Percentiles rank a stretch among this genome's conserved stretches.
These are phyloP conservation scores for Tilletia walkeri DNA, from an alignment of 1,284 basidiomycete species.

Conservation along the genomic window DNA sequence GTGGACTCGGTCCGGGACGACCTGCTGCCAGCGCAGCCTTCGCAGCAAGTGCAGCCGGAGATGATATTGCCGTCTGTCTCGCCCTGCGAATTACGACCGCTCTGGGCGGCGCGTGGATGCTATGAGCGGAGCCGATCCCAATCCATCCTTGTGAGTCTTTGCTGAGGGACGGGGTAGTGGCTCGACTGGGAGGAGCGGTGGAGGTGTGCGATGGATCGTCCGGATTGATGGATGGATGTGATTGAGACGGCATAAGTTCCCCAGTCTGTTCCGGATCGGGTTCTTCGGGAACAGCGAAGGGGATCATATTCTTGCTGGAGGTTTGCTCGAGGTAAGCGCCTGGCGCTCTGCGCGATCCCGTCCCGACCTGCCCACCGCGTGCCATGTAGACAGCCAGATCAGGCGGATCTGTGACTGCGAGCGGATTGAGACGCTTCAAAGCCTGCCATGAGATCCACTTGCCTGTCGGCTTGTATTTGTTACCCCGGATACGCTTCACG, in stretches of 20 bases:
- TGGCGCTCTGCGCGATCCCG: constrained; percentile 17
- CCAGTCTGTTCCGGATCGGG: not conserved
- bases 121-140: not conserved
- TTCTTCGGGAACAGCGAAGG: constrained; percentile 8
- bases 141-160: constrained; percentile 15
- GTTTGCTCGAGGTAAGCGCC: constrained; percentile 12
- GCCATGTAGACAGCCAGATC: constrained; percentile 25
- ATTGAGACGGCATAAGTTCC: not conserved
- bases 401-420: constrained; percentile 32
- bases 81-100: not conserved
- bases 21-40: not conserved
- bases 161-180: not conserved
- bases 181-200: not conserved
- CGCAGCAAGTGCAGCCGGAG: constrained; percentile 1
- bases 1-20: constrained; percentile 6
- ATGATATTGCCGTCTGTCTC: not conserved
- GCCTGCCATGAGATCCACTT: constrained; percentile 37
- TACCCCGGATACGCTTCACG: constrained; percentile 30
- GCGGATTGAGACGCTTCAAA: constrained; percentile 30
- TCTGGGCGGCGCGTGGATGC: constrained; percentile 8
- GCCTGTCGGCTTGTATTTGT: constrained; percentile 34
- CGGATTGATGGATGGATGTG: not conserved
- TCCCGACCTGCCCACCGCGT: constrained; percentile 25
- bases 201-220: not conserved
- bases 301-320: constrained; percentile 1